Evolutionary conservation across 2,329 filamentous ascomycete genomes (phyloP), one percentile per base, ranked within the genome.

Genomic region (Aspergillus pseudoterreus): DNA sequence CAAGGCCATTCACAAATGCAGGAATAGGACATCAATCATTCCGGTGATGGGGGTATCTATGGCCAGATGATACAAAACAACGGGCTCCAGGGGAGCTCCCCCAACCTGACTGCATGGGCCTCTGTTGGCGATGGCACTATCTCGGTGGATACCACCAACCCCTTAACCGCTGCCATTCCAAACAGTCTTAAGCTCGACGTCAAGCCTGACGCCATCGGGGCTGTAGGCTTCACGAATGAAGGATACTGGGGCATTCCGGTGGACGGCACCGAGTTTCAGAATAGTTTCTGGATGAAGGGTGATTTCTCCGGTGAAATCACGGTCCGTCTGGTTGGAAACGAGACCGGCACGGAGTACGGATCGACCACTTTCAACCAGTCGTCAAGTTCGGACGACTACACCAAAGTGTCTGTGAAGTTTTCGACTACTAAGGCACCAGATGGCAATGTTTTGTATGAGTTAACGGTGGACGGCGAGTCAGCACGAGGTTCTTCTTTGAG

Each of bases 41-140:
- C 82, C 2, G 85, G 86, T 2, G 86, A 90, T 62, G 86, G 86
- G 19, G 86, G 86, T 4, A 81, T 89, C 55, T 89, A 90, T 63
- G 86, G 83, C 45, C 85, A 90, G 63, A 68, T 90, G 50, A 80
- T 90, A 51, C 80, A 78, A 47, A 90, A 90, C 68, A 79, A 85
- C 45, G 86, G 85, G 10, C 88, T 90, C 62, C 86, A 90, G 66
- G 76, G 74, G 27, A 67, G 71, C 17, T 58, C 62, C 14, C 76
- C 67, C 36, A 73, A 71, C 4, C 69, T 82, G 2, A 67, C 70
- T n/a, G 74, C 68, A 14, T 82, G 78, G 76, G 66, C 65, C 14
- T 56, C 76, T 1, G 55, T 79, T 45, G 74, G 75, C 46, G 70
- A 66, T 24, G 74, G 76, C 9, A 61, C 61, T 11, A 66, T 83